Percentiles rank a stretch among this genome's conserved stretches.
These are phyloP conservation scores for Tuber magnatum DNA, from an alignment of 495 filamentous ascomycete genomes.

Conservation along the genomic window DNA sequence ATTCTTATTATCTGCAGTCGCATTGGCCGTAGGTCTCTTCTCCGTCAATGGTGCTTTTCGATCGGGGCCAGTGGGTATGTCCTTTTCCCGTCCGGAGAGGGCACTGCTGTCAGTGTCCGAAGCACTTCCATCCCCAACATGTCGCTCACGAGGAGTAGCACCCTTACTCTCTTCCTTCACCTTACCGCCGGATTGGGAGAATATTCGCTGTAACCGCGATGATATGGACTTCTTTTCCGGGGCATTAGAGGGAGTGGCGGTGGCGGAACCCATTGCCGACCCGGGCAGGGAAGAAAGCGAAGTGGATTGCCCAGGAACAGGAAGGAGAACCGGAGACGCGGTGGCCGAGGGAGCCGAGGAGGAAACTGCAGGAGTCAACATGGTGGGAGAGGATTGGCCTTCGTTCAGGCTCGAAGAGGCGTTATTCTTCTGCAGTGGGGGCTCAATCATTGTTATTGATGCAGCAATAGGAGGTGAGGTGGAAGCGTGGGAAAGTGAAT, in stretches of 20 bases:
- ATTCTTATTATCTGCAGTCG: conserved; percentile 24
- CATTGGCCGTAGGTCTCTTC: conserved; percentile 27
- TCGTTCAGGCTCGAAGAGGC: conserved; percentile 18
- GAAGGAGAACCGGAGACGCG: conserved; percentile 34
- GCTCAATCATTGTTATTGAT: conserved; percentile 42
- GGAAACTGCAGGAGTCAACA: conserved; percentile 28
- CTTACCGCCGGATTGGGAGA: conserved; percentile 36
- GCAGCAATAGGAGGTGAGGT: conserved; percentile 33
- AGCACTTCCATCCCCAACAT: conserved; percentile 28
- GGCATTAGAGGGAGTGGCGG: conserved; percentile 21
- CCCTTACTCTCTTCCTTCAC: conserved; percentile 22
- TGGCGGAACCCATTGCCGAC: conserved; percentile 19
- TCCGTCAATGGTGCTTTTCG: conserved; percentile 33
- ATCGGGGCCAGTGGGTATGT: conserved; percentile 23
- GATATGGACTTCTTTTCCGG: conserved; percentile 40
- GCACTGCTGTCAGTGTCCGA: conserved; percentile 37
- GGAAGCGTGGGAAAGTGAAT: conserved; percentile 37
- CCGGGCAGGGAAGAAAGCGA: conserved; percentile 31
- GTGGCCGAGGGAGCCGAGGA: conserved; percentile 33
- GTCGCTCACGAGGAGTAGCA: conserved; percentile 20
- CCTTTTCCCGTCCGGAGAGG: conserved; percentile 25
- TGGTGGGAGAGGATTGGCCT: conserved; percentile 20
- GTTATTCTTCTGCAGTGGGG: conserved; percentile 32
- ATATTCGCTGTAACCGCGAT: conserved; percentile 38
- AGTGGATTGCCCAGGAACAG: conserved; percentile 21